These are phyloP conservation scores for Rhodotorula sp. DNA, from an alignment of 1,284 basidiomycete species.

Conservation along the genomic window DNA sequence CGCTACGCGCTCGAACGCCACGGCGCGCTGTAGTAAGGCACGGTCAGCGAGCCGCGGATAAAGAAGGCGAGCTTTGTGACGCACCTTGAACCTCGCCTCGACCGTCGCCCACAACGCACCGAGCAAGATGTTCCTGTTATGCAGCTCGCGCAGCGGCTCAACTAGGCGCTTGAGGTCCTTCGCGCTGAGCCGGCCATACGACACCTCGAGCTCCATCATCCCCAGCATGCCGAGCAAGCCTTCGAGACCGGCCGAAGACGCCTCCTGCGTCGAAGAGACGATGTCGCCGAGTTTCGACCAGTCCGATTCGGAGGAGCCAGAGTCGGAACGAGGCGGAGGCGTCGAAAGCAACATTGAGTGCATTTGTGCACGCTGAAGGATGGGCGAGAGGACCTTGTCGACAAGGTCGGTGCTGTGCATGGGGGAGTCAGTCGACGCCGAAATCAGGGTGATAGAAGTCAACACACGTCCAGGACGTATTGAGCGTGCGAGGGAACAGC, in stretches of 20 bases:
- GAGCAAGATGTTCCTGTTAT: conserved; percentile 36
- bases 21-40: neutral
- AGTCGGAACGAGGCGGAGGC: conserved; percentile 18
- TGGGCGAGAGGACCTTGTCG: conserved; percentile 45
- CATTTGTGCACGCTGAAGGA: conserved; percentile 45
- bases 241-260: conserved; percentile 40
- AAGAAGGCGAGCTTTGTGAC: neutral
- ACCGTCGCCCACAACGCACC: conserved; percentile 21
- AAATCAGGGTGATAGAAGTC: too few relatives aligned
- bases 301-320: neutral
- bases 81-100: conserved; percentile 10
- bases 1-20: neutral
- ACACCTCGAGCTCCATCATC: conserved; percentile 52
- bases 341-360: conserved; percentile 48
- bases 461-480: conserved; percentile 52
- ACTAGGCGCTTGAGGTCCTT: conserved; percentile 49
- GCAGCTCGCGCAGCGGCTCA: conserved; percentile 46
- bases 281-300: conserved; percentile 44
- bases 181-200: conserved; percentile 50
- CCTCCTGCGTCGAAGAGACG: conserved; percentile 37
- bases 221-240: conserved; percentile 44
- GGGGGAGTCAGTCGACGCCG: too few relatives aligned
- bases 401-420: conserved; percentile 41
- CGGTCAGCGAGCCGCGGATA: neutral
- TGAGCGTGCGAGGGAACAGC: conserved; percentile 71